phyloP scores from a whole-genome alignment of 2,329 filamentous ascomycete species.

The Fusarium floridanum region DNA sequence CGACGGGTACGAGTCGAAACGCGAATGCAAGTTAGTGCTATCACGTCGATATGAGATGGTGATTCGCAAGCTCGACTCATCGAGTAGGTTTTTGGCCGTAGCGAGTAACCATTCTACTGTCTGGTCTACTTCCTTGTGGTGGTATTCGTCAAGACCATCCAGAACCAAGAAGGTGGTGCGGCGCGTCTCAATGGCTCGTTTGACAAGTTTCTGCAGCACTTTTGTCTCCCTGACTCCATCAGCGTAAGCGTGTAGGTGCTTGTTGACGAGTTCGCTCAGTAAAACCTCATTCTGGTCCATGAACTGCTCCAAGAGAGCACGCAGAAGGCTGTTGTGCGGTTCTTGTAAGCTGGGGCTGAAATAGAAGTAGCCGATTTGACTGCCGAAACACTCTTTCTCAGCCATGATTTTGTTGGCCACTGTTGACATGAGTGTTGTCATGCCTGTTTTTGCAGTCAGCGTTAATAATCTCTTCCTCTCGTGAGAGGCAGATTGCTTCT shows the following conservation, averaged over 20 bases:
- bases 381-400: neutral
- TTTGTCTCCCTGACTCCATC: conserved; percentile 5
- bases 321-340: conserved; percentile 11
- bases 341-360: conserved; percentile 9
- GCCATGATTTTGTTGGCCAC: conserved; percentile 7
- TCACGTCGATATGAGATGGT: conserved; percentile 23
- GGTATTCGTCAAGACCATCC: conserved; percentile 26
- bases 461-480: neutral
- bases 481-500: neutral
- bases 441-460: conserved; percentile 7
- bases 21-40: neutral
- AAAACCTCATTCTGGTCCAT: neutral
- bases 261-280: neutral
- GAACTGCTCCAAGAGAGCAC: conserved; percentile 16
- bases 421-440: conserved; percentile 18
- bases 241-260: neutral
- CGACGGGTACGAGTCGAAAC: conserved; percentile 4
- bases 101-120: conserved; percentile 11
- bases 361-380: conserved; percentile 18
- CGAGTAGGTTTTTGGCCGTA: neutral
- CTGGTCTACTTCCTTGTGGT: neutral
- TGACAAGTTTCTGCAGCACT: conserved; percentile 2
- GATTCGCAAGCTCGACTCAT: neutral
- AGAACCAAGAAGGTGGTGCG: conserved; percentile 14
- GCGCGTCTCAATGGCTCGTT: neutral